Conservation (phyloP, 257 asterid genomes). For the Solanum appendiculatum region DNA sequence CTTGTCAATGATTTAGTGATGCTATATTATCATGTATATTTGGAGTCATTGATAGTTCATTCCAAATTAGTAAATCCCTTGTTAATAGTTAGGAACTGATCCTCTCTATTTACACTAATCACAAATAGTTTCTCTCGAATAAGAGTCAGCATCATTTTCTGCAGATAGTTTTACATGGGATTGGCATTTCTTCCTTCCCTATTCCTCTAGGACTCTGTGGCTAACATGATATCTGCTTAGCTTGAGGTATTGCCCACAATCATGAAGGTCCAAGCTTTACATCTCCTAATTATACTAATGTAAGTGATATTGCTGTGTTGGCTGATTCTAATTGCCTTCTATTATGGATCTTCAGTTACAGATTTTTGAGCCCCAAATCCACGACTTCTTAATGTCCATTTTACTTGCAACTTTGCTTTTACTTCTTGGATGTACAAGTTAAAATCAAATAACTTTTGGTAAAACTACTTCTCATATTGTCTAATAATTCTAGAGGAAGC, state of each 20-base stretch:
- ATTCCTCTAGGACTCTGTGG: not conserved
- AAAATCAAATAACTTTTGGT: not conserved
- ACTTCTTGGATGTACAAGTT: not conserved
- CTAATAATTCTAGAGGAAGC: not conserved
- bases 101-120: no score
- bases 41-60: no score
- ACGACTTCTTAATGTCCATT: not conserved
- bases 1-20: no score
- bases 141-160: no score
- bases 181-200: not conserved
- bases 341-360: not conserved
- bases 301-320: not conserved
- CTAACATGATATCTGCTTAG: not conserved
- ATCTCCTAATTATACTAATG: not conserved
- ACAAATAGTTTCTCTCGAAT: no score
- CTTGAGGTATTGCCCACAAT: not conserved
- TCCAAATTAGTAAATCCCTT: no score
- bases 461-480: not conserved
- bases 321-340: not conserved
- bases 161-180: no score
- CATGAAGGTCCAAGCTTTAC: not conserved
- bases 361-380: not conserved
- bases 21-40: no score
- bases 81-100: no score
- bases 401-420: not conserved